Evolutionary conservation across 2,329 filamentous ascomycete species (phyloP).

Genomic region (Triangularia setosa): DNA sequence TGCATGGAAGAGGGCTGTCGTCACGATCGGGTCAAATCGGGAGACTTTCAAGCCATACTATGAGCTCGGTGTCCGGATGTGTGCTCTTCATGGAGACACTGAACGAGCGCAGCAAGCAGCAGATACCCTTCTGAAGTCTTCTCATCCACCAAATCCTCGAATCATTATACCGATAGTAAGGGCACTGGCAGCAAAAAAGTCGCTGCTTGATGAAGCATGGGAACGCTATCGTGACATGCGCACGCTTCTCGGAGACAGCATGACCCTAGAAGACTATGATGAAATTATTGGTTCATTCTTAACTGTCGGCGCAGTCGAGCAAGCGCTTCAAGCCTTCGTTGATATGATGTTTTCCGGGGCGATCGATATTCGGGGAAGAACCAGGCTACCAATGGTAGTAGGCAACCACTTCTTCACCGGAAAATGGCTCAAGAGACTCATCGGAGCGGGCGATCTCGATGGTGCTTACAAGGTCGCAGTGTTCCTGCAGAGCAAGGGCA

Average conservation of each 20-base stretch:
- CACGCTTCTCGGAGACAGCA: conserved; percentile 52
- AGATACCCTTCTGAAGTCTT: conserved; percentile 47
- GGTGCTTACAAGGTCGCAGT: conserved; percentile 70
- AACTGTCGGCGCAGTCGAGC: conserved; percentile 57
- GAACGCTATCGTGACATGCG: conserved; percentile 62
- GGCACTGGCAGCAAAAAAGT: conserved; percentile 54
- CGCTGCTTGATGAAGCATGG: conserved; percentile 58
- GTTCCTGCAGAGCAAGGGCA: conserved; percentile 67
- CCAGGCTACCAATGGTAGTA: conserved; percentile 45
- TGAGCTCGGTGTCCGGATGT: conserved; percentile 64
- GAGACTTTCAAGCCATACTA: conserved; percentile 53
- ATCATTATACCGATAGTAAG: conserved; percentile 66
- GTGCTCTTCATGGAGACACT: conserved; percentile 54
- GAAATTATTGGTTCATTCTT: conserved; percentile 68
- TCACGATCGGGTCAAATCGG: conserved; percentile 47
- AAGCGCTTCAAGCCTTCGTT: conserved; percentile 73
- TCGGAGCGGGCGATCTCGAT: conserved; percentile 66
- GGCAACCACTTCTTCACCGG: conserved; percentile 79
- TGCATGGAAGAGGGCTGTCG: conserved; percentile 58
- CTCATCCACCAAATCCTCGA: conserved; percentile 46
- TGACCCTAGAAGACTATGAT: conserved; percentile 74
- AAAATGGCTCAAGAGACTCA: conserved; percentile 83
- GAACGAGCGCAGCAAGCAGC: conserved; percentile 55
- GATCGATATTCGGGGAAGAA: conserved; percentile 43
- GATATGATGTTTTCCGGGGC: conserved; percentile 77